Evolutionary conservation across 345 rosid genomes (phyloP).

Genomic region (Kernera saxatilis): DNA sequence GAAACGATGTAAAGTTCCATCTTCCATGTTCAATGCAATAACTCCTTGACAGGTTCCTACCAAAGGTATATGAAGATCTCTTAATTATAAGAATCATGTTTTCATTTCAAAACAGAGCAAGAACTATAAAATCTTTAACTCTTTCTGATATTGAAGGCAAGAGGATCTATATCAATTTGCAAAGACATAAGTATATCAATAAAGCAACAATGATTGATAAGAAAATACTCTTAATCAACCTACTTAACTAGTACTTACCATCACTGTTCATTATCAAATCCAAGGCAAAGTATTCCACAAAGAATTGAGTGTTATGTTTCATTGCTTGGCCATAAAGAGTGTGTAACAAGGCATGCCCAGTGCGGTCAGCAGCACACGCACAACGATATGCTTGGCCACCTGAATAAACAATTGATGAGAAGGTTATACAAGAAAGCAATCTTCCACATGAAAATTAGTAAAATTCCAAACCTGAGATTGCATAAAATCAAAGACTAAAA

Average conservation of each 20-base stretch:
- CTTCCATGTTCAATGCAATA: slow-evolving; percentile 90
- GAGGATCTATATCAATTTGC: not conserved
- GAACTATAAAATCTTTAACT: not conserved
- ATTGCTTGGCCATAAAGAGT: slow-evolving; percentile 97
- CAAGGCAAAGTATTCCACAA: slow-evolving; percentile 94
- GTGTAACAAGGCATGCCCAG: slow-evolving; percentile 94
- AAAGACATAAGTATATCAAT: too few species aligned
- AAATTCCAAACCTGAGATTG: not conserved
- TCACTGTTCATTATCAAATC: slow-evolving; percentile 73
- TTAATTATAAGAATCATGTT: not conserved
- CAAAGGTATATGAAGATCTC: not conserved
- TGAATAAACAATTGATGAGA: slow-evolving; percentile 27
- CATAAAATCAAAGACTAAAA: slow-evolving; percentile 10
- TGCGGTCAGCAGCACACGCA: slow-evolving; percentile 97
- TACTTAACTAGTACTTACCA: slow-evolving; percentile 41
- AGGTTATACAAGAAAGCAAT: not conserved
- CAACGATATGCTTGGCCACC: slow-evolving; percentile 99
- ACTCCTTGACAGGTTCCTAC: slow-evolving; percentile 88
- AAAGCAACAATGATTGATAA: too few species aligned
- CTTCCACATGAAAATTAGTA: not conserved
- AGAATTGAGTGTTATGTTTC: slow-evolving; percentile 94
- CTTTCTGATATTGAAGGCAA: not conserved
- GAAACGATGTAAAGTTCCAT: slow-evolving; percentile 90
- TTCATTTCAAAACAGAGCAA: not conserved
- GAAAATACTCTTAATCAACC: not conserved